Conservation (phyloP, 1,284 basidiomycete genomes). For the Malassezia restricta region DNA sequence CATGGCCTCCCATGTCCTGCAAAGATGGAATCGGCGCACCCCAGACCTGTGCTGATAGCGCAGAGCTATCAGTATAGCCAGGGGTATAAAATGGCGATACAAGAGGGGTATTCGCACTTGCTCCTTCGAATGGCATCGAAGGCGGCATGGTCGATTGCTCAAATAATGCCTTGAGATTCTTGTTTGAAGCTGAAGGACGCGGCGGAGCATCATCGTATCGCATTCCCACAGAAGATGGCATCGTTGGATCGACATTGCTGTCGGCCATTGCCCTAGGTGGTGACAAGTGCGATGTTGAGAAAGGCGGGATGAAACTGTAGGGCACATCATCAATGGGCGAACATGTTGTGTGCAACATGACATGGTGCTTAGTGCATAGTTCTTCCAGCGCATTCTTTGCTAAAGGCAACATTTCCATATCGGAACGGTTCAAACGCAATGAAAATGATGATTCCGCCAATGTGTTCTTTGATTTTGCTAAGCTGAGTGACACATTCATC, state of each 20-base stretch:
- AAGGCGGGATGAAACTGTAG: constrained; percentile 69
- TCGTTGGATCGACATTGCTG: too few relatives aligned
- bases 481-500: constrained; percentile 71
- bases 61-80: constrained; percentile 31
- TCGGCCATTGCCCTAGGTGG: constrained; percentile 10
- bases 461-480: constrained; percentile 47
- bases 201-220: background rate
- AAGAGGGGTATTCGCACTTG: constrained; percentile 17
- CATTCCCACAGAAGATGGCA: background rate
- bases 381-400: constrained; percentile 86
- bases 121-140: constrained; percentile 23
- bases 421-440: constrained; percentile 79
- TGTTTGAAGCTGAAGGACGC: constrained; percentile 55
- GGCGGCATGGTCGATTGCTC: constrained; percentile 41
- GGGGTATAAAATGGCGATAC: constrained; percentile 33
- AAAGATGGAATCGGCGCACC: constrained; percentile 27
- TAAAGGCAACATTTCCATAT: constrained; percentile 63
- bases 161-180: constrained; percentile 85
- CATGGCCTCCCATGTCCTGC: constrained; percentile 17
- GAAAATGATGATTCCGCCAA: constrained; percentile 69
- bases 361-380: constrained; percentile 58
- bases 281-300: constrained; percentile 73
- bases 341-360: constrained; percentile 14
- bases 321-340: background rate
- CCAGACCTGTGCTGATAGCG: constrained; percentile 35